phyloP scores from a whole-genome alignment of 2,329 filamentous ascomycete genomes.

The Dendrostoma leiphaemia region DNA sequence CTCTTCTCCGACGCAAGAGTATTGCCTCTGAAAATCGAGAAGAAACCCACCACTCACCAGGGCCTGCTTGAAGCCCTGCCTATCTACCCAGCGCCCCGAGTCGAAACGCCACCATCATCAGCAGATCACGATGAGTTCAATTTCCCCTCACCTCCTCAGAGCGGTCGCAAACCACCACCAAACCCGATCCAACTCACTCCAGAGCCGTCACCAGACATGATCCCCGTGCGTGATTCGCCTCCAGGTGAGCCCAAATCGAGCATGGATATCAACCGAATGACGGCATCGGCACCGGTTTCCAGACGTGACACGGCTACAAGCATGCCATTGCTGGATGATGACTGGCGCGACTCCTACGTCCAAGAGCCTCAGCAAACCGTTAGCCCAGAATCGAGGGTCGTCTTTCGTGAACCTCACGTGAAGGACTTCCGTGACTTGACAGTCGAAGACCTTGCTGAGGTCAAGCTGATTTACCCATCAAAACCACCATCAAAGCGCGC shows the following conservation, averaged over 20 bases:
- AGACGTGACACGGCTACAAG: constrained; percentile 8
- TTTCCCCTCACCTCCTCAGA: constrained; percentile 14
- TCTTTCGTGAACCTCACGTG: constrained; percentile 50
- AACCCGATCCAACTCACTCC: constrained; percentile 12
- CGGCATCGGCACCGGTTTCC: constrained; percentile 1
- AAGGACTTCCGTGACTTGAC: constrained; percentile 53
- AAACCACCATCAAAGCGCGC: constrained; percentile 18
- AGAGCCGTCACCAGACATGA: constrained; percentile 19
- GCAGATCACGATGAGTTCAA: constrained; percentile 19
- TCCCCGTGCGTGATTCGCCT: constrained; percentile 12
- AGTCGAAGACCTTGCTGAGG: constrained; percentile 59
- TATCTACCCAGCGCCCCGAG: constrained; percentile 15
- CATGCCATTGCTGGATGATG: constrained; percentile 12
- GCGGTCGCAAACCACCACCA: constrained; percentile 7
- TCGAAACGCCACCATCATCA: constrained; percentile 21
- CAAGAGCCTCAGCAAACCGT: constrained; percentile 22
- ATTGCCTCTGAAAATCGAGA: constrained; percentile 3
- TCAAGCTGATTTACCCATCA: constrained; percentile 18
- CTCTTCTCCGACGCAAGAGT: background rate
- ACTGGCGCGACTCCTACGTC: constrained; percentile 16
- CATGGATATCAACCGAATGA: constrained; percentile 5
- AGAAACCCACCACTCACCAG: background rate
- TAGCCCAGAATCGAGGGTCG: constrained; percentile 30
- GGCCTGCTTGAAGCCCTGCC: constrained; percentile 19
- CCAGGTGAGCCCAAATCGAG: constrained; percentile 14